phyloP scores from a whole-genome alignment of 305 asterid genomes.

The Ilex paraguariensis region DNA sequence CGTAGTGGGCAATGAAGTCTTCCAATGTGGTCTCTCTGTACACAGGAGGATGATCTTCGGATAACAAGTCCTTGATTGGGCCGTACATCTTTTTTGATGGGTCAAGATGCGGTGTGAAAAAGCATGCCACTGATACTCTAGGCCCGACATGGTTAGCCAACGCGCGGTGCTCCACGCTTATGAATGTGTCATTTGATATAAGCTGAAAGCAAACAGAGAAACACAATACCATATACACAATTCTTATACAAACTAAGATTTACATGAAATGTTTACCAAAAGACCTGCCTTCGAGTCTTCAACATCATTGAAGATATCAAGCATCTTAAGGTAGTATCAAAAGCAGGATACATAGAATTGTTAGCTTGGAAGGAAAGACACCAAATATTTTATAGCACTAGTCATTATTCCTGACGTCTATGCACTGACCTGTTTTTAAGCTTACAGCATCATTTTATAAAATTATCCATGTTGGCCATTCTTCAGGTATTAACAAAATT shows the following conservation, averaged over 20 bases:
- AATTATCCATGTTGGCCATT: no score
- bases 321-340: neutral
- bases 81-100: conserved; percentile 17
- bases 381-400: no score
- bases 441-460: no score
- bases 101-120: conserved; percentile 11
- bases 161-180: conserved; percentile 24
- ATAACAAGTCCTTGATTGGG: conserved; percentile 44
- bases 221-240: neutral
- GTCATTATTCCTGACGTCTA: no score
- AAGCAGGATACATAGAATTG: neutral
- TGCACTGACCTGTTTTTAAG: no score
- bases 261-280: no score
- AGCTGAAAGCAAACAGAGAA: conserved; percentile 14
- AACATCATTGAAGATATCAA: neutral
- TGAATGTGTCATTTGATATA: conserved; percentile 44
- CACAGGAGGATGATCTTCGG: conserved; percentile 40
- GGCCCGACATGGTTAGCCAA: conserved; percentile 22
- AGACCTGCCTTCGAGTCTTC: no score
- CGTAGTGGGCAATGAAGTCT: conserved; percentile 27
- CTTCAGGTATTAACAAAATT: no score
- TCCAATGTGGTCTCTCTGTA: conserved; percentile 39
- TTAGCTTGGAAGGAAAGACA: neutral
- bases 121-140: conserved; percentile 31
- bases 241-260: neutral